Evolutionary conservation across 2,329 filamentous ascomycete species (phyloP).

Genomic region (Fusarium albosuccineum): DNA sequence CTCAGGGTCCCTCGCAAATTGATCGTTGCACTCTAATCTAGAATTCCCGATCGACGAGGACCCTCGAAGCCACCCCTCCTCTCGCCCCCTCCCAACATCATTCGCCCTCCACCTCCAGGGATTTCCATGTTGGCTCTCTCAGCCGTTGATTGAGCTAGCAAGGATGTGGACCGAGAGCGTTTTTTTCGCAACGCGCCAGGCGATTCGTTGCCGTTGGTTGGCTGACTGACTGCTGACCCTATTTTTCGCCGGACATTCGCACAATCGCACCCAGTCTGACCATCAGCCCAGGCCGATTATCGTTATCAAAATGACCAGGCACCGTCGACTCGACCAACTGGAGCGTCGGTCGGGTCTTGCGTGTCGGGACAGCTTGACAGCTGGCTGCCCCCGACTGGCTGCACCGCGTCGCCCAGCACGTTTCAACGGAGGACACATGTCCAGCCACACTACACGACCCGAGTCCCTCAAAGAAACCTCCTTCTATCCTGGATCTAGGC

Average conservation of each 20-base stretch:
- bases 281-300: slow-evolving; percentile 34
- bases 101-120: slow-evolving; percentile 15
- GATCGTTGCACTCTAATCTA: slow-evolving; percentile 1
- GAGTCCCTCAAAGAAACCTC: slow-evolving; percentile 35
- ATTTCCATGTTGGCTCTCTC: slow-evolving; percentile 25
- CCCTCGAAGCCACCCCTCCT: slow-evolving; percentile 8
- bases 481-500: slow-evolving; percentile 33
- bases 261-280: slow-evolving; percentile 35
- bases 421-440: slow-evolving; percentile 56
- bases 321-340: slow-evolving; percentile 31
- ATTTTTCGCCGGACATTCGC: slow-evolving; percentile 21
- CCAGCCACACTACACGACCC: slow-evolving; percentile 48
- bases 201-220: slow-evolving; percentile 22
- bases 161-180: slow-evolving; percentile 36
- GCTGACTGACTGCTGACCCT: slow-evolving; percentile 13
- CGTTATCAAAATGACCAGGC: slow-evolving; percentile 36
- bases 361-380: slow-evolving; percentile 47
- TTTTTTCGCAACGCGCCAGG: slow-evolving; percentile 33
- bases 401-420: slow-evolving; percentile 46
- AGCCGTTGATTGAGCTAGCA: slow-evolving; percentile 38
- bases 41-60: slow-evolving; percentile 15
- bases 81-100: background rate
- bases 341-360: slow-evolving; percentile 35
- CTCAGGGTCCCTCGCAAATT: slow-evolving; percentile 1
- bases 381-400: slow-evolving; percentile 50